Evolutionary conservation across 225 moss, liverwort and hornwort genomes (phyloP).

Genomic region (Neckera pumila): DNA sequence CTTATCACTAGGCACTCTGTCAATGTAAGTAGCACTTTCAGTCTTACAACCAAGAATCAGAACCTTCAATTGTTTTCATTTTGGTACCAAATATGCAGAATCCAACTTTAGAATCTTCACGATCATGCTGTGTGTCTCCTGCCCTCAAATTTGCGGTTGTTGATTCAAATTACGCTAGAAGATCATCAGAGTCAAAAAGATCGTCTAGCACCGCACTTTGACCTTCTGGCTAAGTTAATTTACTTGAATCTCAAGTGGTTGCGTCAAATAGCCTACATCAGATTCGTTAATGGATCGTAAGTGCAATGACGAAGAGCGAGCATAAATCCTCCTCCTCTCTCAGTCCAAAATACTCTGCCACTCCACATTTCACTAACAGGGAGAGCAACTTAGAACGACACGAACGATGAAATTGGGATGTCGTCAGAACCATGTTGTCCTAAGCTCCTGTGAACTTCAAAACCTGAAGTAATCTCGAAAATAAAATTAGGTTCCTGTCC

Average conservation of each 20-base stretch:
- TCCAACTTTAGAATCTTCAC: neutral
- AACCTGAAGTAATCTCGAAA: neutral
- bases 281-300: neutral
- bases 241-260: neutral
- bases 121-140: neutral
- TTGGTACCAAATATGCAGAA: too few relatives aligned
- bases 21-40: neutral
- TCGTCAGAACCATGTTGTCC: neutral
- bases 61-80: neutral
- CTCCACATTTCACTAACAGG: neutral
- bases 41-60: neutral
- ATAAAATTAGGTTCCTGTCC: neutral
- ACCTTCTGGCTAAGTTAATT: neutral
- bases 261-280: neutral
- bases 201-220: neutral
- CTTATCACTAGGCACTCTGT: neutral
- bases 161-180: neutral
- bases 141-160: neutral
- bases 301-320: neutral
- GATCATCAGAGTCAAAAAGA: neutral
- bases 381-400: neutral
- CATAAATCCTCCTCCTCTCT: too few relatives aligned
- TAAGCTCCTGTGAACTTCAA: neutral
- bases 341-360: neutral
- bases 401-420: too few relatives aligned